A percentile compares a stretch with the other conserved stretches of the same genome.
Evolutionary conservation across 768 basidiomycete genomes (phyloP).

Genomic region (Sarcomyxa edulis): DNA sequence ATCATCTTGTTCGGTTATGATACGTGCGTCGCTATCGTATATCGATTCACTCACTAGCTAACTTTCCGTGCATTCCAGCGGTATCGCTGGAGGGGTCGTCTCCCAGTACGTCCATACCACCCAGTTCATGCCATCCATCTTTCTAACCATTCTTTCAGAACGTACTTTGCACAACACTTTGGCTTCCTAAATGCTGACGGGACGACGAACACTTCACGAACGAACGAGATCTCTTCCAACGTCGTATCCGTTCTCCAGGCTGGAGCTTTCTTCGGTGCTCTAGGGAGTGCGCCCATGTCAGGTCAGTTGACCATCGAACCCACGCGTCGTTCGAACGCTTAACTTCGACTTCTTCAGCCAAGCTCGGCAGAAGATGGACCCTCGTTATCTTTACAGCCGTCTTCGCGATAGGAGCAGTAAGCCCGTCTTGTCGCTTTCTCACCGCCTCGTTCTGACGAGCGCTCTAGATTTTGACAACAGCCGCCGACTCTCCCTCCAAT

Average conservation of each 20-base stretch:
- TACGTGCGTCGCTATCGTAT: no score
- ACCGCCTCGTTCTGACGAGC: neutral
- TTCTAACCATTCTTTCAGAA: no score
- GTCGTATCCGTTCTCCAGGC: slow-evolving; percentile 86
- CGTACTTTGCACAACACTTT: slow-evolving; percentile 1
- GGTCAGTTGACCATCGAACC: slow-evolving; percentile 30
- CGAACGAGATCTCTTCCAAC: slow-evolving; percentile 61
- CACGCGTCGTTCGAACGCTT: neutral
- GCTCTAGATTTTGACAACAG: slow-evolving; percentile 56
- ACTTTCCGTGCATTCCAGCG: no score
- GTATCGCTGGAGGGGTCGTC: slow-evolving; percentile 3
- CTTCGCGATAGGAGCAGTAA: slow-evolving; percentile 69
- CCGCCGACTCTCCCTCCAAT: slow-evolving; percentile 34
- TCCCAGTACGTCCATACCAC: no score
- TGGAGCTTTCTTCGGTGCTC: slow-evolving; percentile 84
- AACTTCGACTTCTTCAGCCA: slow-evolving; percentile 30
- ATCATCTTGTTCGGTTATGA: slow-evolving; percentile 83
- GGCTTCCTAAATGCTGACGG: neutral
- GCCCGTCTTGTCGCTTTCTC: slow-evolving; percentile 11
- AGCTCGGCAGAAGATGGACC: slow-evolving; percentile 62
- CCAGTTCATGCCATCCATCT: no score
- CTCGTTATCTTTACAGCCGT: slow-evolving; percentile 56
- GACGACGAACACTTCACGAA: neutral
- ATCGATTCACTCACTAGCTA: no score
- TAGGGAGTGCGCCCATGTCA: slow-evolving; percentile 67